phyloP scores from a whole-genome alignment of 1,139 yeast species.

The Yamadazyma epiphylla region DNA sequence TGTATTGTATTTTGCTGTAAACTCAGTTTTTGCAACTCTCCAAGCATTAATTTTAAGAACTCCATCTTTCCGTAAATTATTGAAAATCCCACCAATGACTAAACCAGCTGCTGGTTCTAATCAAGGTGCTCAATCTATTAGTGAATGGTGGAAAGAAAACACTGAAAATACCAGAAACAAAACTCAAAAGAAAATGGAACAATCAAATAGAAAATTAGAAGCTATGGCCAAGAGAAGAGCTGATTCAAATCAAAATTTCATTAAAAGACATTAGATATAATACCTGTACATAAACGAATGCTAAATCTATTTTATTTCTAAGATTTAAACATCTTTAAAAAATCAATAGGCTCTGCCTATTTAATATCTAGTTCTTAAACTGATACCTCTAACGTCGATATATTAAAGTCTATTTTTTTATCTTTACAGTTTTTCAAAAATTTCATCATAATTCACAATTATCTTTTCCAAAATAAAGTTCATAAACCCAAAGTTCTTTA shows the following conservation, averaged over 20 bases:
- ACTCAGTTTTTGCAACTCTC: slow-evolving; percentile 67
- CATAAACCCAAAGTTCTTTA: slow-evolving; percentile 53
- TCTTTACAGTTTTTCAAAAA: slow-evolving; percentile 27
- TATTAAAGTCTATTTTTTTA: slow-evolving; percentile 1
- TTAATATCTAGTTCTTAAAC: too few species aligned
- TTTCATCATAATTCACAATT: slow-evolving; percentile 36
- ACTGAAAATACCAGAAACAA: slow-evolving; percentile 29
- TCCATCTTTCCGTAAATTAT: slow-evolving; percentile 49
- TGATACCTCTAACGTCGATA: too few species aligned
- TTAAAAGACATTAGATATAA: slow-evolving; percentile 43
- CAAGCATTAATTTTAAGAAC: slow-evolving; percentile 69
- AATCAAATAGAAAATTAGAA: slow-evolving; percentile 35
- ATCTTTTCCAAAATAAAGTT: slow-evolving; percentile 50
- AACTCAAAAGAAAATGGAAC: slow-evolving; percentile 31
- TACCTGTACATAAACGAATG: slow-evolving; percentile 6
- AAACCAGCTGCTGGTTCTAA: slow-evolving; percentile 34
- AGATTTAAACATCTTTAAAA: too few species aligned
- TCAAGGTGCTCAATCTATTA: slow-evolving; percentile 27
- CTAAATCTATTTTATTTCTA: too few species aligned
- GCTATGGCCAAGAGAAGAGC: slow-evolving; percentile 37
- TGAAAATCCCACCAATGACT: slow-evolving; percentile 66
- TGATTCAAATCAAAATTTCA: slow-evolving; percentile 30
- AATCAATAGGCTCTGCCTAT: too few species aligned
- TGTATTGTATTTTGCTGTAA: slow-evolving; percentile 78
- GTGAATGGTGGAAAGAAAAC: slow-evolving; percentile 39